phyloP scores from a whole-genome alignment of 495 filamentous ascomycete genomes.

The Cenococcum geophilum region DNA sequence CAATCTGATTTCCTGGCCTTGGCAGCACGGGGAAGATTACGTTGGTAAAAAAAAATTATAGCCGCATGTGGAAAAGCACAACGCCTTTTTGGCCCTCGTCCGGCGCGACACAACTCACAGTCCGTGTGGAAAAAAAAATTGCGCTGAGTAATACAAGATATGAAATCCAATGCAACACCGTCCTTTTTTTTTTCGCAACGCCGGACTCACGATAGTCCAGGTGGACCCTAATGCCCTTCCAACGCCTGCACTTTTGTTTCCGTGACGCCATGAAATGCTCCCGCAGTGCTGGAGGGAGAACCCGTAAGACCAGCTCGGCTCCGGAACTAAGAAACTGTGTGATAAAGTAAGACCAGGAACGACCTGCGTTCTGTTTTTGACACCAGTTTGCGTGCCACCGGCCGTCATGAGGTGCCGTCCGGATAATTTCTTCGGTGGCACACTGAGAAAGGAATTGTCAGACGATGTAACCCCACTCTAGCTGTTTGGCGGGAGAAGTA shows the following conservation, averaged over 20 bases:
- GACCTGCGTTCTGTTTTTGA: constrained; percentile 21
- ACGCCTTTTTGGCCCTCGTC: constrained; percentile 11
- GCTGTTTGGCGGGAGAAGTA: constrained; percentile 6
- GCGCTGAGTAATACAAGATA: constrained; percentile 20
- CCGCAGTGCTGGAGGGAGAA: constrained; percentile 11
- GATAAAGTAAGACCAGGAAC: constrained; percentile 9
- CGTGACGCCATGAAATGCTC: constrained; percentile 33
- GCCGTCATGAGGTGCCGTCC: constrained; percentile 31
- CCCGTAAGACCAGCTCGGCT: constrained; percentile 5
- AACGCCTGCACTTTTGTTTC: constrained; percentile 32
- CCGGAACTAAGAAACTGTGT: constrained; percentile 20
- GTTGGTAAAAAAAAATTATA: constrained; percentile 6
- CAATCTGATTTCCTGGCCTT: constrained; percentile 25
- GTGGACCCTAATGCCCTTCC: constrained; percentile 25
- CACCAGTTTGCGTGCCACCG: constrained; percentile 31
- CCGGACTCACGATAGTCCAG: constrained; percentile 26
- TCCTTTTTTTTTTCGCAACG: constrained; percentile 27
- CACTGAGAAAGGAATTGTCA: constrained; percentile 28
- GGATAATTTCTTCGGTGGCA: constrained; percentile 34
- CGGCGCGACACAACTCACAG: neutral
- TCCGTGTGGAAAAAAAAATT: constrained; percentile 7
- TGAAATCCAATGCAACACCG: constrained; percentile 27
- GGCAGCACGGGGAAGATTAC: constrained; percentile 15
- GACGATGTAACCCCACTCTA: constrained; percentile 17
- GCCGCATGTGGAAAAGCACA: constrained; percentile 4